Base-by-base conservation (phyloP, 1,284 basidiomycete genomes). In the Porodaedalea pini region DNA sequence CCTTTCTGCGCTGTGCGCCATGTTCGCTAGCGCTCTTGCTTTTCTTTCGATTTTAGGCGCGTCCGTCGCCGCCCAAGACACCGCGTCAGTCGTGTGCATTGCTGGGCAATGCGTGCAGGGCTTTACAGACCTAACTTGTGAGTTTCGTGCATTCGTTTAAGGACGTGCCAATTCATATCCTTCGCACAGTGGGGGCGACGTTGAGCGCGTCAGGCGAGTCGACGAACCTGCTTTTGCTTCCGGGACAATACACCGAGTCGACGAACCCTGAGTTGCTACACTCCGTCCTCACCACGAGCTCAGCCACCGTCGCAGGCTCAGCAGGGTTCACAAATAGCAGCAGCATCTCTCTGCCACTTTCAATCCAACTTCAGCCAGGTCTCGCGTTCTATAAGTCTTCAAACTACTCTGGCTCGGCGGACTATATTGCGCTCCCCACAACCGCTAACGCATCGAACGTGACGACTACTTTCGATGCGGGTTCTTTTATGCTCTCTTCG, bases 81-180 rank as follows among this genome's bases (percentile, higher is more conserved):
- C 7, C 27, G 25, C n/a, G 23, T 34, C 78, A 66, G 82, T 89
- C 59, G 75, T 90, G 59, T 90, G 87, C 77, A 73, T 88, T 86
- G 85, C 87, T 69, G 88, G 87, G 63, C 87, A 90, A 86, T 90
- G 87, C 75, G 72, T 89, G 59, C 78, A 89, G 70, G 87, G 87
- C 59, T 80, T 74, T 71, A 81, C 85, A 29, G 88, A 89, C 65
- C 81, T 76, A 19, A 85, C 86, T 51, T 76, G 87, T 89, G 67
- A 63, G 82, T 79, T 10, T 1, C 32, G 11, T 13, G 5, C 15
- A 27, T 2, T 13, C 7, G 8, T 31, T 4, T 47, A 11, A 7
- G 4, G 13, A 31, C 45, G 17, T 27, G 25, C 17, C 6, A 29
- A 47, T 17, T 47, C 8, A 47, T 17, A 27, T 29, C 15, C 10